phyloP scores from a whole-genome alignment of 257 asterid genomes.

The Solanum virginianum region DNA sequence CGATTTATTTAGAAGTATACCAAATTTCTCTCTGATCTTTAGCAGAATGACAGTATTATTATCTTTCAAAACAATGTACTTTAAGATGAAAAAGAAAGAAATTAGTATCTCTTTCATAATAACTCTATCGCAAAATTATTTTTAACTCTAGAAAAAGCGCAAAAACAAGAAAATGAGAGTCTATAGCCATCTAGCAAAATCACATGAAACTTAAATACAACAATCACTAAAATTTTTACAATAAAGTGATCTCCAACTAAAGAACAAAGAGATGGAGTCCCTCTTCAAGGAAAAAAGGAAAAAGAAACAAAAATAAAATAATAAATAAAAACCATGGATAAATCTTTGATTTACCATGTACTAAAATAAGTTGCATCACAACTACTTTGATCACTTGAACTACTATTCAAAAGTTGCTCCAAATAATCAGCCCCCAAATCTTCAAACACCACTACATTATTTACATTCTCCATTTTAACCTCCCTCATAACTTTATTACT shows the following conservation, averaged over 20 bases:
- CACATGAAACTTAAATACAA: neutral
- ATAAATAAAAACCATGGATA: neutral
- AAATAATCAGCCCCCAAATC: conserved; percentile 71
- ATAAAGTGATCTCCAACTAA: neutral
- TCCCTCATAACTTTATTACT: conserved; percentile 2
- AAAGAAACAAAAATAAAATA: neutral
- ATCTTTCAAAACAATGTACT: neutral
- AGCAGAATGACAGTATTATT: neutral
- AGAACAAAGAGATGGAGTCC: neutral
- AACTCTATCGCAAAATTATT: neutral
- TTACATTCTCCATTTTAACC: conserved; percentile 21
- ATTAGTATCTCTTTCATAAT: neutral
- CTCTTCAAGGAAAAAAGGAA: neutral
- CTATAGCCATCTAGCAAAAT: neutral
- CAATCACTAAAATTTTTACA: neutral
- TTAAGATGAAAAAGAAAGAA: neutral
- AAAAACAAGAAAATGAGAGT: neutral
- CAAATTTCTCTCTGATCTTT: neutral
- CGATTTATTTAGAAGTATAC: too few relatives aligned
- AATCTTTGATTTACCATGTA: conserved; percentile 6
- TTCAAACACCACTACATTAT: conserved; percentile 55
- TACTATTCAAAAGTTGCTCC: conserved; percentile 50
- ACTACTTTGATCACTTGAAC: conserved; percentile 1
- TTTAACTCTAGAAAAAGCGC: neutral
- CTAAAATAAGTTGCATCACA: neutral